Base-by-base conservation (phyloP, 345 rosid genomes). In the Rhodomyrtus tomentosa region DNA sequence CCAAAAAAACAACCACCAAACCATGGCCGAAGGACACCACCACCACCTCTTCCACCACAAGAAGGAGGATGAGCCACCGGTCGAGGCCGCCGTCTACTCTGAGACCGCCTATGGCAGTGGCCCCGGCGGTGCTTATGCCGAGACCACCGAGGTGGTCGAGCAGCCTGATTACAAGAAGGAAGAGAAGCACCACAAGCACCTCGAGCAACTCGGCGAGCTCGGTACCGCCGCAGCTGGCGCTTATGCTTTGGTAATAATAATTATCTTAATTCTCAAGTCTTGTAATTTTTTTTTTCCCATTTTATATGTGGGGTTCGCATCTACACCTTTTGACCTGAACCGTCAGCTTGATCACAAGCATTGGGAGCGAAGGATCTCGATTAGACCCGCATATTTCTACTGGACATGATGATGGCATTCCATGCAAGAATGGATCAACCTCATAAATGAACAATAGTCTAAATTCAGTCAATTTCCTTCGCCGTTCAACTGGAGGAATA, bases 21-120 rank as follows among this genome's bases (percentile, higher is more conserved):
- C 83, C 58, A 92, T 91, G 93, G 90, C 91, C 4, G 93, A 89
- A 85, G 89, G 89, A 79, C 90, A 89, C 81, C 91, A 88, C 83
- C 91, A 80, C 85, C 91, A 86, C 88, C 86, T 80, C 88, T 84
- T 87, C 92, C 92, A 91, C 88, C 62, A 89, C 82, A 88, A 91
- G 73, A 92, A 91, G 13, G 86, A 16, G 18, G 53, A 4, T 14
- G 87, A 87, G 24, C 62, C 76, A 40, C 85, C 90, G 5, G 59
- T 76, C 4, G 87, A 87, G 50, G 50, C 50, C 18, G 55, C 80
- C 42, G 85, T 53, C 82, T 88, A 88, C 86, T 84, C 88, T 25
- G 88, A 86, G 81, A 86, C 85, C 40, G 62, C 73, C 76, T 83
- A 84, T 3, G 87, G 81, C 24, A 56, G 76, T 3, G 45, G 80